Conservation (phyloP, 2,329 filamentous ascomycete species). For the Colletotrichum cuscutae region DNA sequence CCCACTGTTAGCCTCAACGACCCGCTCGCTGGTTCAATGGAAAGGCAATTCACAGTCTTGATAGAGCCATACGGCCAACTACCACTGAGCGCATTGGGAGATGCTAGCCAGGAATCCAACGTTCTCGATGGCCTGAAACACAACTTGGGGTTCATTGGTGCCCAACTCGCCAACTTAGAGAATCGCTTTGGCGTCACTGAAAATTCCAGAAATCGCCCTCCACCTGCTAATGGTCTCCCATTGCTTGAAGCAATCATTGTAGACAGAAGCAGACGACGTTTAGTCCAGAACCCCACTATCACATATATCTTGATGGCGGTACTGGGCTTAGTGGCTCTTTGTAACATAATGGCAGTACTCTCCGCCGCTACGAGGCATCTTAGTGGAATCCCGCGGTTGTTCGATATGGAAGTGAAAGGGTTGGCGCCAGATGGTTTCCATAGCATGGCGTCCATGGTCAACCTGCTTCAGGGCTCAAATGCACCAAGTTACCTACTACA, state of each 20-base stretch:
- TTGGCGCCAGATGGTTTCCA: slow-evolving; percentile 7
- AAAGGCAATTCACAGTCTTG: background rate
- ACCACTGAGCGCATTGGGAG: background rate
- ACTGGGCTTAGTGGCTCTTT: background rate
- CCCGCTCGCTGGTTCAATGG: background rate
- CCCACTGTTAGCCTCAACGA: background rate
- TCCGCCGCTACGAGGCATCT: background rate
- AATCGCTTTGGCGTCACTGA: background rate
- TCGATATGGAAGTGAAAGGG: slow-evolving; percentile 10
- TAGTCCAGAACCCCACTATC: slow-evolving; percentile 9
- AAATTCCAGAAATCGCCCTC: background rate
- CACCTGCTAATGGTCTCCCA: background rate
- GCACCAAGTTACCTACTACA: background rate
- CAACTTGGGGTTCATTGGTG: background rate
- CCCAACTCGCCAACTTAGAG: slow-evolving; percentile 14
- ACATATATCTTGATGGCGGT: background rate
- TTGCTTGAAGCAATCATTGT: background rate
- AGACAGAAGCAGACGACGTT: background rate
- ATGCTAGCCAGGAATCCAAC: background rate
- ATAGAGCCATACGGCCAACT: background rate
- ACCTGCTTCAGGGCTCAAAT: slow-evolving; percentile 7
- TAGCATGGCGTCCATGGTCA: background rate
- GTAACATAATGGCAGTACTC: background rate
- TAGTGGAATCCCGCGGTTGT: background rate
- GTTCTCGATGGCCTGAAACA: background rate